Evolutionary conservation across 257 asterid species (phyloP).

Genomic region (Mitragyna speciosa): DNA sequence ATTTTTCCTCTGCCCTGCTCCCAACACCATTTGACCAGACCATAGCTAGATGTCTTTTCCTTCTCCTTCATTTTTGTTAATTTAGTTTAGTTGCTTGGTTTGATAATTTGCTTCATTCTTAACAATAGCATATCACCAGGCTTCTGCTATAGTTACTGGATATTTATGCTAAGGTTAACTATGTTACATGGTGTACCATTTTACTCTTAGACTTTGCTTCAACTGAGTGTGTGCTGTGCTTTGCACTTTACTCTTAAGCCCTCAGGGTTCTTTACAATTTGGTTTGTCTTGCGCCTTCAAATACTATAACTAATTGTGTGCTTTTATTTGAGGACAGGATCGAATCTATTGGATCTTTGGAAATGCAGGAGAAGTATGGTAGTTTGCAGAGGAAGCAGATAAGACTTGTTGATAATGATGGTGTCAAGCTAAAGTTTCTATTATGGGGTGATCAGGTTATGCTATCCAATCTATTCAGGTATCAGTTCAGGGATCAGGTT

Average conservation of each 20-base stretch:
- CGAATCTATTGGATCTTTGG: slow-evolving; percentile 72
- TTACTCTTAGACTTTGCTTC: background rate
- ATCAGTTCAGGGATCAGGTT: slow-evolving; percentile 12
- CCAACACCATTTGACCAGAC: too few species aligned
- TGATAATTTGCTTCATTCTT: too few species aligned
- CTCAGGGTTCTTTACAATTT: background rate
- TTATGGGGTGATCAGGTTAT: slow-evolving; percentile 91
- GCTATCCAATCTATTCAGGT: slow-evolving; percentile 85
- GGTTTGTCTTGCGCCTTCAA: background rate
- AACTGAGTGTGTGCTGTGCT: background rate
- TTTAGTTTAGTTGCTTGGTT: background rate
- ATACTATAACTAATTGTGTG: background rate
- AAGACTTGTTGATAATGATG: slow-evolving; percentile 73
- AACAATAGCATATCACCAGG: too few species aligned
- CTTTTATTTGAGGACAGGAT: slow-evolving; percentile 46
- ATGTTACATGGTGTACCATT: background rate
- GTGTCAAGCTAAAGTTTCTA: slow-evolving; percentile 51
- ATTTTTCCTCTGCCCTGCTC: too few species aligned
- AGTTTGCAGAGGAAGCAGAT: slow-evolving; percentile 69
- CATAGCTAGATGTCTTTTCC: too few species aligned
- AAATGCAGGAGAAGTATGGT: slow-evolving; percentile 57
- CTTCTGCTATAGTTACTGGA: background rate
- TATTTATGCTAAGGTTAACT: background rate
- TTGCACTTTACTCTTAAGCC: background rate
- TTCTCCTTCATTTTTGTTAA: too few species aligned